Conservation (phyloP, 1,139 yeast species). For the Pichia sp. region DNA sequence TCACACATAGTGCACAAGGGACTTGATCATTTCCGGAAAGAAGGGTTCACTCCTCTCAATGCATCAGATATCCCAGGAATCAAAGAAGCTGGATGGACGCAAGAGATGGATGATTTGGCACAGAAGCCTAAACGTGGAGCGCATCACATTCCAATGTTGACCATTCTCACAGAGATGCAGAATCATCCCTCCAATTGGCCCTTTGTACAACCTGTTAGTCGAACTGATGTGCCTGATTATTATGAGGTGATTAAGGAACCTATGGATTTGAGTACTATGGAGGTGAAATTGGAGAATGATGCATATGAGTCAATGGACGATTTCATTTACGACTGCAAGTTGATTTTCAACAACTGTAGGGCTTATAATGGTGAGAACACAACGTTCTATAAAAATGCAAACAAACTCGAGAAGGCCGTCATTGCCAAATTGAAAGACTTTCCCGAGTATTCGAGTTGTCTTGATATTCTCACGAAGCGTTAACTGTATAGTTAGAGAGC, state of each 20-base stretch:
- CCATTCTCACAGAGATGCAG: slow-evolving; percentile 77
- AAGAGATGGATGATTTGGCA: slow-evolving; percentile 95
- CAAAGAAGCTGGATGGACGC: slow-evolving; percentile 94
- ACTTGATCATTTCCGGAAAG: slow-evolving; percentile 58
- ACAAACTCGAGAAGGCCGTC: slow-evolving; percentile 84
- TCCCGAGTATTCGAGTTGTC: slow-evolving; percentile 58
- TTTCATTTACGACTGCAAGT: slow-evolving; percentile 79
- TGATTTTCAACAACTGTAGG: slow-evolving; percentile 86
- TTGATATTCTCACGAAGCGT: slow-evolving; percentile 29
- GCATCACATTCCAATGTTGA: slow-evolving; percentile 90
- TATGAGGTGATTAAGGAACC: slow-evolving; percentile 96
- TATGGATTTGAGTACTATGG: slow-evolving; percentile 98
- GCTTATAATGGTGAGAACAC: slow-evolving; percentile 85
- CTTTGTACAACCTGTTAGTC: slow-evolving; percentile 84
- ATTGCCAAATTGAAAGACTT: slow-evolving; percentile 74
- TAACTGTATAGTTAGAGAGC: too few species aligned
- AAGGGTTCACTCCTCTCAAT: slow-evolving; percentile 39
- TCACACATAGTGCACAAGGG: slow-evolving; percentile 84
- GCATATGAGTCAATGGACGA: slow-evolving; percentile 87
- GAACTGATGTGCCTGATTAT: slow-evolving; percentile 93
- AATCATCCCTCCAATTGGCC: slow-evolving; percentile 99
- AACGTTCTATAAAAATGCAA: slow-evolving; percentile 86
- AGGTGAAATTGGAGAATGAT: slow-evolving; percentile 84
- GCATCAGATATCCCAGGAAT: slow-evolving; percentile 84
- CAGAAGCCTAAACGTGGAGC: slow-evolving; percentile 94